Base-by-base conservation (phyloP, 345 rosid species). In the Dovyalis caffra region DNA sequence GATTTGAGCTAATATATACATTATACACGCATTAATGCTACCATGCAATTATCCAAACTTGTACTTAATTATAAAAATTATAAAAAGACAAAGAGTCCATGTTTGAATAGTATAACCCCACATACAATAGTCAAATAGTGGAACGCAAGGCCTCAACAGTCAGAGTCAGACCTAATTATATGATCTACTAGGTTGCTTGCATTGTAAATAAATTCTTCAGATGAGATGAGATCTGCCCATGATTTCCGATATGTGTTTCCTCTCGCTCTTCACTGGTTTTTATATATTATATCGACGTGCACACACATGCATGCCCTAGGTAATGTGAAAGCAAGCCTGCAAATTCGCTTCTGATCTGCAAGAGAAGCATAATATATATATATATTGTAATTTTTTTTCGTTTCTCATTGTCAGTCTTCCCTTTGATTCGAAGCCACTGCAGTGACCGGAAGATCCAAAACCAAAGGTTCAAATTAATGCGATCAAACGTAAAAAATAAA, bases 231-330 rank as follows among this genome's bases (percentile, higher is more conserved):
- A 80, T 75, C 74, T 75, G 53, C 68, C 84, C 80, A 69, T 72
- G 76, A 80, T 75, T 73, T 75, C 65, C 76, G 78, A 69, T 65
- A 72, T 65, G 38, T 32, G 76, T 6, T 62, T 64, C 73, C 63
- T 45, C 51, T 0, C 58, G 2, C 33, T 8, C 32, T 65, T 65
- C 21, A 10, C 31, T 16, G 21, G 0, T 15, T 21, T 60, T 23
- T 31, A 6, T 38, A 43, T 56, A 7, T 2, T 26, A 25, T 35
- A 18, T 31, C 70, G 32, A 67, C 7, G 56, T 26, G 57, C 32
- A 8, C 32, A 18, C 57, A 26, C 57, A 16, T 68, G 45, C 57
- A 16, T 68, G 45, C n/a, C 29, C 29, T 43, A 29, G 32, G 10
- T 68, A 12, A 43, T 28, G 58, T 68, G 71, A 45, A 40, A 15